Percentiles rank a stretch among this genome's conserved stretches.
These are phyloP conservation scores for Chimonanthus praecox DNA, from an alignment of 164 flowering plant genomes.

Conservation along the genomic window DNA sequence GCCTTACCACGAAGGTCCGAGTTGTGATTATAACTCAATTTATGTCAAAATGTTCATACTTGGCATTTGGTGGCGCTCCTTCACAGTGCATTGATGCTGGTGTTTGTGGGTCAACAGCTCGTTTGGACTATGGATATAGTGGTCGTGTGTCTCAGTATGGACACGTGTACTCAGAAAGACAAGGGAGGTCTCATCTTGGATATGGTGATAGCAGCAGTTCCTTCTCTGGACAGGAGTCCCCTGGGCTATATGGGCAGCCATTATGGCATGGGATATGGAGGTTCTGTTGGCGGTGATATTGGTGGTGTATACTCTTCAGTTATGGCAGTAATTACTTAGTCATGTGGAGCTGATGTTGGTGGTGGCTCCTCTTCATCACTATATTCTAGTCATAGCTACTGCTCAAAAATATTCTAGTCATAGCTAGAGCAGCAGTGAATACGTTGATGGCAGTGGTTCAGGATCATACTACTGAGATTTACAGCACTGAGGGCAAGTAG, in stretches of 20 bases:
- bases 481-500: conserved; percentile 43
- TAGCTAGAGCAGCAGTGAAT: conserved; percentile 60
- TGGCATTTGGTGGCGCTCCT: conserved; percentile 79
- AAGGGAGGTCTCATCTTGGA: conserved; percentile 63
- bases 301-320: conserved; percentile 80
- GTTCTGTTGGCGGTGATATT: conserved; percentile 70
- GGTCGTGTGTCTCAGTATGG: conserved; percentile 59
- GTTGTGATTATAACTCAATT: conserved; percentile 74
- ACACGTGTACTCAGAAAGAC: conserved; percentile 81
- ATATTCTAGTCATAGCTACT: conserved; percentile 60
- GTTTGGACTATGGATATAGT: conserved; percentile 72
- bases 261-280: conserved; percentile 74
- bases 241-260: conserved; percentile 66
- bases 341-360: conserved; percentile 79
- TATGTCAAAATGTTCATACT: conserved; percentile 84
- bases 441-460: conserved; percentile 68
- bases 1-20: conserved; percentile 71
- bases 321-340: conserved; percentile 61
- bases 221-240: conserved; percentile 65
- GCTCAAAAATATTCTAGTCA: conserved; percentile 50
- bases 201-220: conserved; percentile 70
- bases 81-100: conserved; percentile 80
- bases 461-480: conserved; percentile 79
- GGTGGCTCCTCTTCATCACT: conserved; percentile 82
- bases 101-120: conserved; percentile 80